These are phyloP conservation scores for Plectosphaerella cucumerina DNA, from an alignment of 2,329 filamentous ascomycete species.

Conservation along the genomic window DNA sequence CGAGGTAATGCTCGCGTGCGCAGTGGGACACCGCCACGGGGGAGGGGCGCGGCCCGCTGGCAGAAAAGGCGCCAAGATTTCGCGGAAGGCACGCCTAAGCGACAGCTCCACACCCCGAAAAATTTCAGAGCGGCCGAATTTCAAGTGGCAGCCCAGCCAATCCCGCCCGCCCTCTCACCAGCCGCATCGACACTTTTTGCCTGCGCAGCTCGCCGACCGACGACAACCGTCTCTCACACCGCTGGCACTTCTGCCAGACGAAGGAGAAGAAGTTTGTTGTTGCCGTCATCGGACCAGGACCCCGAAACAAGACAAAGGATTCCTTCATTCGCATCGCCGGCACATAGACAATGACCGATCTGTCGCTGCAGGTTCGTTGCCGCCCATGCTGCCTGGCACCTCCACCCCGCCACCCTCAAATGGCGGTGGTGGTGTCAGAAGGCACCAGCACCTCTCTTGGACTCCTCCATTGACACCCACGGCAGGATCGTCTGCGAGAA, in stretches of 20 bases:
- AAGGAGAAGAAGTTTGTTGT: neutral
- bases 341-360: constrained; percentile 37
- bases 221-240: neutral
- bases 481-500: constrained; percentile 16
- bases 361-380: constrained; percentile 42
- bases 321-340: neutral
- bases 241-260: neutral
- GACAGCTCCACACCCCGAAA: constrained; percentile 15
- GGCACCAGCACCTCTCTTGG: neutral
- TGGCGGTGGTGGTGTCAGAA: neutral
- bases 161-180: neutral
- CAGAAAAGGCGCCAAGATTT: constrained; percentile 14
- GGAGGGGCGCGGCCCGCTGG: neutral
- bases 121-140: constrained; percentile 8
- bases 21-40: constrained; percentile 4
- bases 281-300: neutral
- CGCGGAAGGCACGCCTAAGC: constrained; percentile 9
- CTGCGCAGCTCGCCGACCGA: neutral
- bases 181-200: neutral
- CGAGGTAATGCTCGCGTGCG: neutral
- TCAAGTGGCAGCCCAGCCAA: constrained; percentile 11
- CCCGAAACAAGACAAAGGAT: neutral
- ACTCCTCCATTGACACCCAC: constrained; percentile 4
- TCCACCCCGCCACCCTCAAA: neutral
- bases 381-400: constrained; percentile 9